These are phyloP conservation scores for Ceriops tagal DNA, from an alignment of 345 rosid species.

Conservation along the genomic window DNA sequence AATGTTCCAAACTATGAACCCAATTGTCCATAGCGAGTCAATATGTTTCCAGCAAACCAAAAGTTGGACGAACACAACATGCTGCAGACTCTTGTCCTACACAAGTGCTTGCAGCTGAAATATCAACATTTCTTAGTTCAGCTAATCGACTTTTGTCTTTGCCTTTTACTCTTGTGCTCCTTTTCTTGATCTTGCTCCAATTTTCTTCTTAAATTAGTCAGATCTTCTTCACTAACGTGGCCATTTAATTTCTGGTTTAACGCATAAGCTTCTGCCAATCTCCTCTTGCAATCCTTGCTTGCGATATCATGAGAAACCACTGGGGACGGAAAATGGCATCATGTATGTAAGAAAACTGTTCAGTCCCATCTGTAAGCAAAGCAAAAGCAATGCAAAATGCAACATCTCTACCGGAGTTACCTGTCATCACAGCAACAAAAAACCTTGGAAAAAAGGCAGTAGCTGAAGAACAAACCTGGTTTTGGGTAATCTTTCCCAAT, in stretches of 20 bases:
- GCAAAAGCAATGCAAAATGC: neutral
- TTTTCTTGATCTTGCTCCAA: slow-evolving; percentile 39
- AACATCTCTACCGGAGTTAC: neutral
- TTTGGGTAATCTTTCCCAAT: slow-evolving; percentile 84
- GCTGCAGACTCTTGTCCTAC: too few species aligned
- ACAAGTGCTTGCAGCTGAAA: neutral
- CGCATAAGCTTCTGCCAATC: slow-evolving; percentile 75
- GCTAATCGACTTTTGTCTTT: slow-evolving; percentile 31
- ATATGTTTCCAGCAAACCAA: neutral
- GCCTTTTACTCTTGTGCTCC: slow-evolving; percentile 34
- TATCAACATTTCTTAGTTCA: neutral
- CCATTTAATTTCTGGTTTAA: slow-evolving; percentile 56
- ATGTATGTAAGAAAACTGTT: neutral
- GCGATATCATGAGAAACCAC: slow-evolving; percentile 82
- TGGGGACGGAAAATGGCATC: slow-evolving; percentile 33
- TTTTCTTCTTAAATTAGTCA: slow-evolving; percentile 54
- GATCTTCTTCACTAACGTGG: slow-evolving; percentile 52
- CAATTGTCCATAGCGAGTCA: too few species aligned
- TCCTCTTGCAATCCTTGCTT: slow-evolving; percentile 79
- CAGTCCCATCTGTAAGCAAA: neutral
- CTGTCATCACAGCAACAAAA: neutral
- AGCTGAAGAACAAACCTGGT: slow-evolving; percentile 51
- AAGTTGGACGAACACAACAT: neutral
- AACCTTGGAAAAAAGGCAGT: neutral
- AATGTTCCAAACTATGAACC: too few species aligned